Conservation (phyloP, 1,284 basidiomycete species). For the Coniophora puteana region DNA sequence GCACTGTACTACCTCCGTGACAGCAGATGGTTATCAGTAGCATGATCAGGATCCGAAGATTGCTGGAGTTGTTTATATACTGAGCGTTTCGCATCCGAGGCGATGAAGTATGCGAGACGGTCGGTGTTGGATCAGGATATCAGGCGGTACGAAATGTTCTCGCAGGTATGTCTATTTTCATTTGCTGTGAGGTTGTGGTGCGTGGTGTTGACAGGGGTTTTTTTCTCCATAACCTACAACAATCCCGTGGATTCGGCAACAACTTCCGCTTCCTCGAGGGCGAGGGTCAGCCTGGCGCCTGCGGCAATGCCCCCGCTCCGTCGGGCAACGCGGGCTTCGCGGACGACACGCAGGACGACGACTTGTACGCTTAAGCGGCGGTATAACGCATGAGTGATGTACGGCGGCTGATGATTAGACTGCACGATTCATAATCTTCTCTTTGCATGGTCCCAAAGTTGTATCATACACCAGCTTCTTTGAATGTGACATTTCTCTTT, state of each 20-base stretch:
- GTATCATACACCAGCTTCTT: no score
- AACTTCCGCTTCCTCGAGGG: constrained; percentile 97
- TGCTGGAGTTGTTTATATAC: no score
- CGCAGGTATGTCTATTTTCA: constrained; percentile 54
- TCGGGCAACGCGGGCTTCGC: no score
- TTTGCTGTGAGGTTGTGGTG: constrained; percentile 1
- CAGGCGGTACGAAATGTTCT: constrained; percentile 90
- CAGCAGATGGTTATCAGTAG: no score
- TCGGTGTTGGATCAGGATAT: constrained; percentile 95
- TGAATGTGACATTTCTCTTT: no score
- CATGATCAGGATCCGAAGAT: no score
- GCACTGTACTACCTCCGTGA: no score
- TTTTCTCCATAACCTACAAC: constrained; percentile 70
- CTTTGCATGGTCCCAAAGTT: no score
- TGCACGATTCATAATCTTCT: no score
- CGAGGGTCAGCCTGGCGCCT: constrained; percentile 42
- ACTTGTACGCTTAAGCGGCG: constrained; percentile 76
- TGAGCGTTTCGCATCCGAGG: no score
- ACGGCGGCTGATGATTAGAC: no score
- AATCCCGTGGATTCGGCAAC: constrained; percentile 83
- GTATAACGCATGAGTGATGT: no score
- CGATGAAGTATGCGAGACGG: constrained; percentile 90
- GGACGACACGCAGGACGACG: constrained; percentile 82
- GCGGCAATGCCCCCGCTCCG: constrained; percentile 38
- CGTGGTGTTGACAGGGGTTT: constrained; percentile 1